These are phyloP conservation scores for Metarhizium sp. DNA, from an alignment of 2,329 filamentous ascomycete genomes.

Conservation along the genomic window DNA sequence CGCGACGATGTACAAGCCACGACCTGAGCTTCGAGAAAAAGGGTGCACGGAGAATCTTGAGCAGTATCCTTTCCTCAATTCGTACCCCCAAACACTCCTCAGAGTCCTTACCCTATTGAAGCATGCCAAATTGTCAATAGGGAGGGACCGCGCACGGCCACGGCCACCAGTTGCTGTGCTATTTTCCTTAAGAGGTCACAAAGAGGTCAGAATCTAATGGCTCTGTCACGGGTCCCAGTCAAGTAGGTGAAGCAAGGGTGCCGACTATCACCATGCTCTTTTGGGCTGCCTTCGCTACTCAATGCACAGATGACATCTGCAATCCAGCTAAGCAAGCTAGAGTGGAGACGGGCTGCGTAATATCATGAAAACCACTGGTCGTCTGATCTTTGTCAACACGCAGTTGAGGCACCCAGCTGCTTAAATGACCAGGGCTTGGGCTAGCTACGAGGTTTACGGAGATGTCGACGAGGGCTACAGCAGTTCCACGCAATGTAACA, in stretches of 20 bases:
- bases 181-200: no score
- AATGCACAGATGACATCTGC: neutral
- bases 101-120: no score
- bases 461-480: no score
- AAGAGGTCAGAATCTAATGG: neutral
- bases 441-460: neutral
- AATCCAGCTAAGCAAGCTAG: neutral
- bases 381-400: neutral
- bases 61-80: no score
- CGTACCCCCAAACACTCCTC: no score
- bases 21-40: neutral
- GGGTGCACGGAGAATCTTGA: neutral
- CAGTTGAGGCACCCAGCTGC: neutral
- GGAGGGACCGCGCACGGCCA: no score
- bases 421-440: neutral
- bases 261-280: neutral
- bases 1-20: neutral
- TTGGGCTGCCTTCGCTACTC: neutral
- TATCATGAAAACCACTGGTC: neutral
- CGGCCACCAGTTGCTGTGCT: no score
- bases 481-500: neutral
- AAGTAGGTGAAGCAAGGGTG: neutral
- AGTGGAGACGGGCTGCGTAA: neutral
- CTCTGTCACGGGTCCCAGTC: neutral
- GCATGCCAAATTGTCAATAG: no score